Base-by-base conservation (phyloP, 1,139 yeast species). In the Candida pseudoviswanathii region DNA sequence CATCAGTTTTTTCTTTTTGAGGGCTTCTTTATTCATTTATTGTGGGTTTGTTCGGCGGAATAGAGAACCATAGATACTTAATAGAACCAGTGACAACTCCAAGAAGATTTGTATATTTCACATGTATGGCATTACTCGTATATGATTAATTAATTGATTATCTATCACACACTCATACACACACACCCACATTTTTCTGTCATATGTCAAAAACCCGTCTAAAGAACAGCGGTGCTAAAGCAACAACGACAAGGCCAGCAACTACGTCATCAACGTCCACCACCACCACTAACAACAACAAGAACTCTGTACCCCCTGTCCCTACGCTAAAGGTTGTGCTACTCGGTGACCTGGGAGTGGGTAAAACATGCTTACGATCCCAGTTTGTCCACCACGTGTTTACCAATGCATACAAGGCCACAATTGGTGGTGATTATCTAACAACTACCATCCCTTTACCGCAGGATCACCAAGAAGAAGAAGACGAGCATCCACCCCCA, bases 281-380 rank as follows among this genome's bases (percentile, higher is more conserved):
- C 5, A 32, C 41, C 25, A 43, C 29, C 50, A 27, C 16, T 8
- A 11, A 4, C 45, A 31, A 16, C 10, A 16, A 5, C 10, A 43
- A 26, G 22, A 16, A 29, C 22, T 44, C 16, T 26, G 9, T 46
- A 29, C 39, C 32, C 10, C 46, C 45, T n/a, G n/a, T 30, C n/a
- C 58, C 58, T 2, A 50, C 55, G 2, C 62, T 80, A 38, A 81
- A 82, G 64, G 83, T 82, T 48, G 80, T 82, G 31, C 64, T 82
- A 43, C 59, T 82, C 21, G 87, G 87, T 4, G 85, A 82, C 61
- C 81, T 79, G 67, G 82, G 83, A 4, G 86, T 82, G 11, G 86
- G 87, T 6, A 82, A 82, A 57, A 82, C 86, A 10, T 81, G 86
- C 50, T 67, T 82, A 8, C 67, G 87, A 49, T 73, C 83, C 5